Evolutionary conservation across 1,139 yeast species (phyloP), one percentile per base, ranked within the genome.

Genomic region (Insectozyma bohioensis): DNA sequence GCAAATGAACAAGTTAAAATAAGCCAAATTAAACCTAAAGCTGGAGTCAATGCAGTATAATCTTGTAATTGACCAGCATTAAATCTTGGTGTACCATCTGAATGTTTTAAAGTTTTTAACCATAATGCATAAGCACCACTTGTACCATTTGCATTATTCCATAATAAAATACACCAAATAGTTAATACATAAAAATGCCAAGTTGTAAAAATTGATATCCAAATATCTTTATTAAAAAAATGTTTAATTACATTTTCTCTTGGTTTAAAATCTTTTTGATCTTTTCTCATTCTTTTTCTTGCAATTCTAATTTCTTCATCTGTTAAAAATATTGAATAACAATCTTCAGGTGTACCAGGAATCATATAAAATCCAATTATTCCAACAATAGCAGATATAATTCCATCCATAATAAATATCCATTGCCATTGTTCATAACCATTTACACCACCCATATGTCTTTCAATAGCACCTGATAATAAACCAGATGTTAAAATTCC

Each of bases 361-460:
- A 81, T 62, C 45, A 71, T 46, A 47, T 75, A 72, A 45, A 78
- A 67, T 0, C 88, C 90, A 40, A 78, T 55, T 14, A 82, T 17
- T 9, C 84, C 87, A 34, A 83, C 76, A 3, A 63, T 73, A 20
- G 80, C 48, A 3, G 87, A 75, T 24, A 80, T 64, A 29, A 77
- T 54, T 6, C 82, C 84, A 53, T 82, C 87, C 42, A 82, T 69
- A 39, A 83, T 72, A 49, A 78, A 82, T 56, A 79, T 75, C 87
- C 88, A 82, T 58, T 80, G 71, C 88, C 88, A 82, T 9, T 85
- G 78, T 20, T 59, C 67, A 20, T 76, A 58, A 1, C 85, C 82
- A 36, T 55, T 54, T 4, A 52, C 54, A 19, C 76, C 78, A 35
- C 67, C 60, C 46, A 82, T 54, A 16, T 55, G 47, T 30, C 72